These are phyloP conservation scores for Nigrospora oryzae DNA, from an alignment of 2,329 filamentous ascomycete genomes.

Conservation along the genomic window DNA sequence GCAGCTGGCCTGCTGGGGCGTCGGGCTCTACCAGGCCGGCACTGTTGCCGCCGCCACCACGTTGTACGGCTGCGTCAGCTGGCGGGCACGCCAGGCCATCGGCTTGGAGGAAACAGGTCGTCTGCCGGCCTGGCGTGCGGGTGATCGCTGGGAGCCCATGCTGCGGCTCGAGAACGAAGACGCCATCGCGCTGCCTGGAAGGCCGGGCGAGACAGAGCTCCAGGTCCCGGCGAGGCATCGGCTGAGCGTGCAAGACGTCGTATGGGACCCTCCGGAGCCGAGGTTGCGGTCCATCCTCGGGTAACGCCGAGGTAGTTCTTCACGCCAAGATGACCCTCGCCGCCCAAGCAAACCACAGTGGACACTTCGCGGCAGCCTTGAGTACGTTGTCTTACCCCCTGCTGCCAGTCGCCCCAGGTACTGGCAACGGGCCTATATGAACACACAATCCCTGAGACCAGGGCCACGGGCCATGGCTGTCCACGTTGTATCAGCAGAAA, in stretches of 20 bases:
- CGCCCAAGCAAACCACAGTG: too few relatives aligned
- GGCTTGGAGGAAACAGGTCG: constrained; percentile 11
- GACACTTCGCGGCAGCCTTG: too few relatives aligned
- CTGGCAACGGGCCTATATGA: too few relatives aligned
- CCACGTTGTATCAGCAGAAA: too few relatives aligned
- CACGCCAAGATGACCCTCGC: too few relatives aligned
- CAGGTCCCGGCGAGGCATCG: constrained; percentile 17
- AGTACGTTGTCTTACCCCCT: too few relatives aligned
- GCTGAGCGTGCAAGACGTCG: constrained; percentile 22
- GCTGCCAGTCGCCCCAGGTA: too few relatives aligned
- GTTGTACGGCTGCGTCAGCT: constrained; percentile 36
- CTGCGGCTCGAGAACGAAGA: constrained; percentile 17
- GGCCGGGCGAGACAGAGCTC: constrained; percentile 5
- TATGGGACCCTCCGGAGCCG: constrained; percentile 28
- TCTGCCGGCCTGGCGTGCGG: constrained; percentile 7
- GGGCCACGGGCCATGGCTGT: too few relatives aligned
- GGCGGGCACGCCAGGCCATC: constrained; percentile 24
- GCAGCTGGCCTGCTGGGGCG: constrained; percentile 50
- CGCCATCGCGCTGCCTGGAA: constrained; percentile 12
- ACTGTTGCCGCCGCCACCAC: constrained; percentile 48
- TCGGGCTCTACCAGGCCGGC: constrained; percentile 61
- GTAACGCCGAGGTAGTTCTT: constrained; percentile 11
- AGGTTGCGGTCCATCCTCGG: constrained; percentile 13
- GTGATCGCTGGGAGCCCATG: constrained; percentile 12
- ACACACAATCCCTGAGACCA: too few relatives aligned